Conservation (phyloP, 306 rosid genomes). For the Cucurbita maxima region DNA sequence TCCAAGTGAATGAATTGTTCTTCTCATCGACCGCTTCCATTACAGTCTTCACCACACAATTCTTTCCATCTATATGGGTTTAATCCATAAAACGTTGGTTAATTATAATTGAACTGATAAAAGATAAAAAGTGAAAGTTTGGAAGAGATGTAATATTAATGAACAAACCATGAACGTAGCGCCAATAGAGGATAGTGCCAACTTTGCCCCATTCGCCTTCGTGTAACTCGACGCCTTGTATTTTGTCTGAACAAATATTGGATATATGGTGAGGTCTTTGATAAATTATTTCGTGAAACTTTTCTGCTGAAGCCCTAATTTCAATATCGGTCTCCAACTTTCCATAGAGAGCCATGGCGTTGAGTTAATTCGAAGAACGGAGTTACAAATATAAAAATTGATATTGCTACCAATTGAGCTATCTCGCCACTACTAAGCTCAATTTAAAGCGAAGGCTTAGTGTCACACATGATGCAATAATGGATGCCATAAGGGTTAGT, state of each 20-base stretch:
- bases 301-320: background rate
- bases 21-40: background rate
- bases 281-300: background rate
- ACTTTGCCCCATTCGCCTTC: slow-evolving; percentile 9
- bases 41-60: background rate
- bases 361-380: too few relatives aligned
- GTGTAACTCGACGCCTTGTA: background rate
- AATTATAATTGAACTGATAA: too few relatives aligned
- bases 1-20: background rate
- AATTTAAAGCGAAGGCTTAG: too few relatives aligned
- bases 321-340: background rate
- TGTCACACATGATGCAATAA: too few relatives aligned
- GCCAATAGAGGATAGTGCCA: background rate
- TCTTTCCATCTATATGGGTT: background rate
- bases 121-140: too few relatives aligned
- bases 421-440: too few relatives aligned
- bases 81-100: background rate
- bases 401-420: too few relatives aligned
- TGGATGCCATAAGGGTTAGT: too few relatives aligned
- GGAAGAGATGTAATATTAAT: background rate
- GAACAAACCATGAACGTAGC: slow-evolving; percentile 2
- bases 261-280: background rate
- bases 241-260: background rate
- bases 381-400: too few relatives aligned
- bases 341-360: background rate